Conservation (phyloP, 306 rosid species). For the Adenanthera pavonina region DNA sequence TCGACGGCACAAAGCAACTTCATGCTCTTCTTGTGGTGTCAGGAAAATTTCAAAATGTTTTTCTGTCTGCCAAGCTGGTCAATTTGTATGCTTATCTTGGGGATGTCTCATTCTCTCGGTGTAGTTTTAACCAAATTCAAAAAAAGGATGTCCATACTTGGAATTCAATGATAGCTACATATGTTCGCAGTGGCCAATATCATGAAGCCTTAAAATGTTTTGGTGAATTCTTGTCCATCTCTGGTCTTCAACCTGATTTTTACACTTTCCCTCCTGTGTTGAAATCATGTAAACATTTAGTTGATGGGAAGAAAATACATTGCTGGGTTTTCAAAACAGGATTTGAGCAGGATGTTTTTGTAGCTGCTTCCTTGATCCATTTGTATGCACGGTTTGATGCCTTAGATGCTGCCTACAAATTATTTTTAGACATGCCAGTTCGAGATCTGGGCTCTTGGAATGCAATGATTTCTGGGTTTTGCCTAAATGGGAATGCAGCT, state of each 20-base stretch:
- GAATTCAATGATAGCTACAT: constrained; percentile 52
- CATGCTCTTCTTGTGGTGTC: constrained; percentile 45
- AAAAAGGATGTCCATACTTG: constrained; percentile 51
- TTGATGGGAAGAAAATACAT: constrained; percentile 50
- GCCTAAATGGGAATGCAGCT: constrained; percentile 47
- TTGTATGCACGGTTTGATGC: constrained; percentile 46
- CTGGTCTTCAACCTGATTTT: constrained; percentile 47
- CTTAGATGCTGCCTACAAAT: constrained; percentile 35
- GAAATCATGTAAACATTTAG: constrained; percentile 41
- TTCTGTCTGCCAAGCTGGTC: constrained; percentile 48
- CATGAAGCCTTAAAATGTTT: constrained; percentile 40
- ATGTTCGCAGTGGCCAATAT: constrained; percentile 38
- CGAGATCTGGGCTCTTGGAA: constrained; percentile 59
- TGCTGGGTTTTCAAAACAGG: constrained; percentile 52
- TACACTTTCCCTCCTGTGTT: constrained; percentile 51
- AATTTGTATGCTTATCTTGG: constrained; percentile 48
- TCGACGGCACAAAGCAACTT: constrained; percentile 39
- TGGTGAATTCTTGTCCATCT: constrained; percentile 27
- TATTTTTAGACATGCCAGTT: constrained; percentile 49
- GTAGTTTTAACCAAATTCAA: constrained; percentile 37
- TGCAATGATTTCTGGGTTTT: constrained; percentile 59
- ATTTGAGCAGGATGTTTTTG: constrained; percentile 52
- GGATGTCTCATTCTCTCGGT: constrained; percentile 31
- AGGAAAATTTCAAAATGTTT: constrained; percentile 46
- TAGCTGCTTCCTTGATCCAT: constrained; percentile 52